Evolutionary conservation across 2,329 filamentous ascomycete species (phyloP).

Genomic region (Ophiostoma himal-ulmi): DNA sequence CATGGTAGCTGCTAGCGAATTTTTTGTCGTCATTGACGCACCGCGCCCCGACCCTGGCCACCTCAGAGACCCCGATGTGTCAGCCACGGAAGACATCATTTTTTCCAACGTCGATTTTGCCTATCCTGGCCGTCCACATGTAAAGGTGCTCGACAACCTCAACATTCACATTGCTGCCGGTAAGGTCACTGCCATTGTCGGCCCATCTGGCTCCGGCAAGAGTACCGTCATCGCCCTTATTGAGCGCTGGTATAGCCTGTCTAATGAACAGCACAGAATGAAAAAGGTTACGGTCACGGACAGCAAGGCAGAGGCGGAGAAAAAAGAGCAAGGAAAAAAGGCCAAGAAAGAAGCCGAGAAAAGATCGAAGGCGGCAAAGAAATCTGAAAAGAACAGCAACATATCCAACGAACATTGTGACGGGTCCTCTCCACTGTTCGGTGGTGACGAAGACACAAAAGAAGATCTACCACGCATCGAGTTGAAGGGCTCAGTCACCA

Average conservation of each 20-base stretch:
- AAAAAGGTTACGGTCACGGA: not conserved
- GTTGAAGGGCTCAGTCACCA: not conserved
- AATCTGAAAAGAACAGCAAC: not conserved
- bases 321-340: not conserved
- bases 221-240: conserved; percentile 67
- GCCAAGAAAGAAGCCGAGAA: not conserved
- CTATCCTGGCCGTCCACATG: conserved; percentile 61
- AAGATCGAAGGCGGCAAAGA: not conserved
- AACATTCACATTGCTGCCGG: conserved; percentile 55
- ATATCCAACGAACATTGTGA: not conserved
- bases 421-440: not conserved
- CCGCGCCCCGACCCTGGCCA: conserved; percentile 38
- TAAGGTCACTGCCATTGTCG: conserved; percentile 68
- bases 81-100: conserved; percentile 48
- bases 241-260: conserved; percentile 52
- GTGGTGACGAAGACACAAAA: not conserved
- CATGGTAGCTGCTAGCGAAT: conserved; percentile 52
- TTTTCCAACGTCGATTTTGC: conserved; percentile 64
- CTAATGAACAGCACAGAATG: conserved; percentile 47
- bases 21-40: conserved; percentile 50
- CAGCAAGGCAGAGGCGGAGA: conserved; percentile 1
- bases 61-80: conserved; percentile 45
- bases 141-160: conserved; percentile 57
- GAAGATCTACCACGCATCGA: not conserved
- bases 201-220: conserved; percentile 67